Percentiles rank a stretch among this genome's conserved stretches.
Conservation (phyloP, 129 eudicot species). For the Tagetes erecta region DNA sequence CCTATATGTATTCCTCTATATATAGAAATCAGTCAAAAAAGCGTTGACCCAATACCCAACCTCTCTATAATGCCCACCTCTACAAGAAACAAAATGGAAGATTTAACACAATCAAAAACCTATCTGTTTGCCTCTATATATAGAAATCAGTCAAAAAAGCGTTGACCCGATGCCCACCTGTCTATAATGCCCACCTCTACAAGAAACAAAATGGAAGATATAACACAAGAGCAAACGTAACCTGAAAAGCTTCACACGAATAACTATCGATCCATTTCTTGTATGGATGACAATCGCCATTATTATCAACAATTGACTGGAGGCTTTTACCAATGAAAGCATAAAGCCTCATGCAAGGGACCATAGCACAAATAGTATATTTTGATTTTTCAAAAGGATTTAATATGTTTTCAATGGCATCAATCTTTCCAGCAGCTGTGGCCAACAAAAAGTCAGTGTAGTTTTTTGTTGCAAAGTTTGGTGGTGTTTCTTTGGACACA, state of each 20-base stretch:
- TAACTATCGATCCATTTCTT: slow-evolving; percentile 73
- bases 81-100: too few species aligned
- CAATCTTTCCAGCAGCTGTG: slow-evolving; percentile 85
- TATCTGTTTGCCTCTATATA: too few species aligned
- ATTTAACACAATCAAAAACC: too few species aligned
- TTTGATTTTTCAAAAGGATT: slow-evolving; percentile 80
- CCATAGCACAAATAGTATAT: slow-evolving; percentile 85
- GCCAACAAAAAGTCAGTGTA: slow-evolving; percentile 79
- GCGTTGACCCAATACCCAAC: too few species aligned
- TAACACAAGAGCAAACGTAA: slow-evolving; percentile 4
- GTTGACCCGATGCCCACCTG: too few species aligned
- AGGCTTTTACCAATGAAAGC: slow-evolving; percentile 71
- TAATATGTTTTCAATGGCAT: slow-evolving; percentile 70
- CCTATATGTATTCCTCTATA: not conserved
- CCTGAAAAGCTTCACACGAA: slow-evolving; percentile 55
- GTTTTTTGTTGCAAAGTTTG: slow-evolving; percentile 58
- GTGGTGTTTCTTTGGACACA: slow-evolving; percentile 49
- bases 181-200: not conserved
- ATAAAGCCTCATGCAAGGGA: slow-evolving; percentile 91
- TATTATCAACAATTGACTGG: slow-evolving; percentile 37
- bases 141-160: too few species aligned
- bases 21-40: too few species aligned
- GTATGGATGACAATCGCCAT: slow-evolving; percentile 49
- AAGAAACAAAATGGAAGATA: not conserved
- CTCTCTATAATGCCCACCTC: too few species aligned